These are phyloP conservation scores for Perkinsela sp. DNA, from an alignment of 208 protist species.

Conservation along the genomic window DNA sequence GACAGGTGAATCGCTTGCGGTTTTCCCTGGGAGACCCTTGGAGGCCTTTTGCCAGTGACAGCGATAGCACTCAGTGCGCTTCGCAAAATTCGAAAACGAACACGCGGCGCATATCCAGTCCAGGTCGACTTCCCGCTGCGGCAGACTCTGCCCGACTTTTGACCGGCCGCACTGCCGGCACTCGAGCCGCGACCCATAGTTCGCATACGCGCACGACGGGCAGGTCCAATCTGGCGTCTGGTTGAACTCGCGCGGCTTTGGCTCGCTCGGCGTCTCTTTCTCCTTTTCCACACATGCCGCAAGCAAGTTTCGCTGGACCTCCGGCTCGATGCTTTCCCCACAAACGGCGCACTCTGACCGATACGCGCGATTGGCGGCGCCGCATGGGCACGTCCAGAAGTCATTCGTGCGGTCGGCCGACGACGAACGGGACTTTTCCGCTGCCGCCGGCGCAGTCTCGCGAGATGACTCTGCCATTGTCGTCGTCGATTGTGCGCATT, in stretches of 20 bases:
- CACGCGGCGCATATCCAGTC: neutral
- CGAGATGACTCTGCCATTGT: neutral
- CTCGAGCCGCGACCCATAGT: conserved; percentile 1
- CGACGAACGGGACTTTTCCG: neutral
- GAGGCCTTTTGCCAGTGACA: neutral
- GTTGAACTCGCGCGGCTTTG: neutral
- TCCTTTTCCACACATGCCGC: neutral
- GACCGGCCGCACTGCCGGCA: conserved; percentile 2
- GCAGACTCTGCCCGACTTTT: neutral
- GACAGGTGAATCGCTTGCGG: neutral
- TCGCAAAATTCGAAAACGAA: neutral
- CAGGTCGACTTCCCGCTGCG: neutral
- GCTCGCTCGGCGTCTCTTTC: neutral
- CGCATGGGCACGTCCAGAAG: neutral
- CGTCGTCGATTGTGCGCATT: neutral
- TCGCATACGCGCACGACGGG: conserved; percentile 1
- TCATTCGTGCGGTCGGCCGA: neutral
- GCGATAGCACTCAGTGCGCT: neutral
- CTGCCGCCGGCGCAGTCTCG: neutral
- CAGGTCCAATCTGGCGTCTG: conserved; percentile 1
- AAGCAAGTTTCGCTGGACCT: neutral
- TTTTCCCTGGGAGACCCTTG: neutral
- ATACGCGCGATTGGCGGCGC: neutral
- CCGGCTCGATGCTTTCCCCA: neutral
- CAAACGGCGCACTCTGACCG: neutral